Evolutionary conservation across 306 rosid species (phyloP), one percentile per base, ranked within the genome.

Genomic region (Acacia confusa): DNA sequence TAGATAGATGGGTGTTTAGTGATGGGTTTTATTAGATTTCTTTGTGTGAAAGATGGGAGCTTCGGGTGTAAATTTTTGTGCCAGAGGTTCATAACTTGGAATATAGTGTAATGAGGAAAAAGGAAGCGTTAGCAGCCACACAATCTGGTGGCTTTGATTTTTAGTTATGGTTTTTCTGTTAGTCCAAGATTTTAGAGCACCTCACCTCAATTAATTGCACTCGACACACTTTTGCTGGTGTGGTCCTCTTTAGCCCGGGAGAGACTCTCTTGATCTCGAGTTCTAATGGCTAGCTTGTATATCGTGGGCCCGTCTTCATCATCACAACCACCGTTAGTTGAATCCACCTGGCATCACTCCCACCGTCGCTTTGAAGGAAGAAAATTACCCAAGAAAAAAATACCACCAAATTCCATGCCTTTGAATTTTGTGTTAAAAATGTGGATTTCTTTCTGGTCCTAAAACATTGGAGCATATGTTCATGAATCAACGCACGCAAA

Each of bases 11-110:
- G 30, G 32, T 58, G 12, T 7, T 20, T 53, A 17, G 15, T 22
- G 81, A 28, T 7, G 2, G 2, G 76, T 76, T 86, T 81, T 88
- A 79, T 79, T 79, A 75, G 87, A 7, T 53, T 88, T 88, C 5
- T 53, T 88, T 88, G 84, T 82, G 88, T 82, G 91, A 83, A 86
- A 60, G 86, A 84, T 77, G 78, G 71, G 89, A 87, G 87, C 64
- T 88, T 82, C 76, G 88, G 91, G 85, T 87, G 97, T 89, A 84
- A 84, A 14, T 70, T 78, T 78, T 82, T 87, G 94, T 82, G 79
- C 97, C 95, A 88, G 65, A 41, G 90, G 88, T 90, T 94, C 79
- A 67, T 79, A 81, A 40, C 4, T 77, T 79, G 97, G 88, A 86
- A 43, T 48, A 9, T 34, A 77, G 85, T 80, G 87, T 65, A 85